These are phyloP conservation scores for Ampelocalamus luodianensis DNA, from an alignment of 176 grass and related monocot genomes.

Conservation along the genomic window DNA sequence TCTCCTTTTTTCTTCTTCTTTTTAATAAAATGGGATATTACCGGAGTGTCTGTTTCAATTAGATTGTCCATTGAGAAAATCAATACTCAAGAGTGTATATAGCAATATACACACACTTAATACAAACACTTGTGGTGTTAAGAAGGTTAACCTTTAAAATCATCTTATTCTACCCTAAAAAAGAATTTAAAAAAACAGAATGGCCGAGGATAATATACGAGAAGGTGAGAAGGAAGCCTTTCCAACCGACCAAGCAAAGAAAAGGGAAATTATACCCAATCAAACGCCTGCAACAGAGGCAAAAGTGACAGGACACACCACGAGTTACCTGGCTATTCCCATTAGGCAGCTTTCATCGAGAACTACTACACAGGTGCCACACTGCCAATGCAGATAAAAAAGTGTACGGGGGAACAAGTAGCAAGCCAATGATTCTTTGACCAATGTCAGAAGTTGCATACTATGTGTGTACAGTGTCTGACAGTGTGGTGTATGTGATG, in stretches of 20 bases:
- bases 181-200: background rate
- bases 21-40: too few relatives aligned
- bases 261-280: conserved; percentile 3
- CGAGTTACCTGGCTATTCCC: conserved; percentile 14
- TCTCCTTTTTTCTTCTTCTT: too few relatives aligned
- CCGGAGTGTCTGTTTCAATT: too few relatives aligned
- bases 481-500: conserved; percentile 10
- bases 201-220: background rate
- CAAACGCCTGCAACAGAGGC: background rate
- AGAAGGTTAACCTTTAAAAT: background rate
- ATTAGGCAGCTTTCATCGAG: conserved; percentile 25
- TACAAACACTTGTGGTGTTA: background rate
- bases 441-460: conserved; percentile 17
- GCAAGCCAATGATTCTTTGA: conserved; percentile 35
- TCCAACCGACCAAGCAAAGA: conserved; percentile 19
- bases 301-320: conserved; percentile 8
- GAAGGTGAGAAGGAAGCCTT: background rate
- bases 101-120: too few relatives aligned
- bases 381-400: background rate
- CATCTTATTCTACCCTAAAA: background rate
- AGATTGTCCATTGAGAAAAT: too few relatives aligned
- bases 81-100: too few relatives aligned
- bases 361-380: background rate
- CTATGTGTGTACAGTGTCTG: background rate
- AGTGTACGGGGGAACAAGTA: background rate